Conservation (phyloP, 768 basidiomycete genomes). For the Boletus rex-veris region DNA sequence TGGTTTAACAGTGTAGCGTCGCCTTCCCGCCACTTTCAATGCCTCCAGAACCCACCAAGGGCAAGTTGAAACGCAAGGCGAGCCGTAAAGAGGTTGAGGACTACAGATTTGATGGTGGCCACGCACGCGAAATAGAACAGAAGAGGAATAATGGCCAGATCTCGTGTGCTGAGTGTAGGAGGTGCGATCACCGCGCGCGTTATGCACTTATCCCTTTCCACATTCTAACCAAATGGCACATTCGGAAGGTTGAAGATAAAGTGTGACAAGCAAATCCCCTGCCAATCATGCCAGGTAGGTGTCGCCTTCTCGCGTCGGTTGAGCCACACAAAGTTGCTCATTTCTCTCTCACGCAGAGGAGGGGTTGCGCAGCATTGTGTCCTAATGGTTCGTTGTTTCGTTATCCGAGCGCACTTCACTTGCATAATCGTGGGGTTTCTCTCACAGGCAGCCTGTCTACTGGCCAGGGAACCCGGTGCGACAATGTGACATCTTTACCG, state of each 20-base stretch:
- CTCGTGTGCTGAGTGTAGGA: constrained; percentile 79
- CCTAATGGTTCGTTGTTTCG: constrained; percentile 54
- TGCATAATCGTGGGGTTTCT: neutral
- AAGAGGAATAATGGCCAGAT: constrained; percentile 75
- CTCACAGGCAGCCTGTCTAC: constrained; percentile 64
- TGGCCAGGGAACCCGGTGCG: constrained; percentile 71
- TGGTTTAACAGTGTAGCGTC: constrained; percentile 4
- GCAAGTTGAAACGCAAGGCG: constrained; percentile 47
- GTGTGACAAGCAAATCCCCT: constrained; percentile 79
- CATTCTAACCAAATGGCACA: constrained; percentile 19
- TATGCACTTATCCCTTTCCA: constrained; percentile 19
- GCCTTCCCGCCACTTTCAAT: constrained; percentile 31
- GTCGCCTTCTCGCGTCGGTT: neutral
- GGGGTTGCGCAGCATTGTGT: constrained; percentile 68
- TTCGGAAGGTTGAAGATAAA: constrained; percentile 71
- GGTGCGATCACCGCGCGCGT: constrained; percentile 56
- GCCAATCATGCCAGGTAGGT: constrained; percentile 68
- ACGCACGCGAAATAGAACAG: constrained; percentile 66
- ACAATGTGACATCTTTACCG: constrained; percentile 2
- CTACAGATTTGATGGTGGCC: constrained; percentile 46
- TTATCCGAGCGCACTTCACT: neutral
- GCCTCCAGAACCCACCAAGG: constrained; percentile 55
- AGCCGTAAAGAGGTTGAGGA: constrained; percentile 51
- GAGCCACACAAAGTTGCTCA: neutral
- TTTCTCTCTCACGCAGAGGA: constrained; percentile 37